Base-by-base conservation (phyloP, 352 stramenopile species). In the Pythium angustatum region DNA sequence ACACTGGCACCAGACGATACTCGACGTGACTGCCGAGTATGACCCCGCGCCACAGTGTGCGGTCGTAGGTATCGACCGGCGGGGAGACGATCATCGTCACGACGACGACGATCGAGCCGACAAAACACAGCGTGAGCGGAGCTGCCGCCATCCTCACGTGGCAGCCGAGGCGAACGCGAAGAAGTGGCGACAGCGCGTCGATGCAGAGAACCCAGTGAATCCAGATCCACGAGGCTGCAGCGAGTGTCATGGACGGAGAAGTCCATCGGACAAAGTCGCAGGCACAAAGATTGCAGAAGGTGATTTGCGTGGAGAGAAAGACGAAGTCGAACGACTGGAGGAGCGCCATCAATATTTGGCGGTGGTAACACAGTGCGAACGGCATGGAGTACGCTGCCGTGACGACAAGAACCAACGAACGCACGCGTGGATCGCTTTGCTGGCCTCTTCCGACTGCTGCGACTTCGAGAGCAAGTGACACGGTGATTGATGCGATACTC, bases 191-290 rank as follows among this genome's bases (percentile, higher is more conserved):
- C 3, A 62, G 33, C 14, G 51, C 51, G 28, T 68, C 60, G 24
- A 62, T 19, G 21, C 43, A 62, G 22, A 62, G 21, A 12, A 53
- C 60, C 60, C 60, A 68, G 19, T 68, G 51, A n/a, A 68, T 34
- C 51, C 60, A 68, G 2, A 68, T 34, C 50, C 52, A 68, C 28
- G 52, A 55, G 8, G 7, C n/a, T 3, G 44, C 12, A 3, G n/a
- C 44, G 22, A 51, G 24, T n/a, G 24, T 33, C 8, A 51, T 21
- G 2, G 22, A 51, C n/a, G 15, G 44, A 3, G 11, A 24, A 12
- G 44, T 33, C 24, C 44, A 51, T 33, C 22, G 24, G 44, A 51
- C 30, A 24, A 51, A 51, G 17, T 51, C 44, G 19, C 44, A 51
- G 22, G n/a, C 44, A 21, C 44, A 51, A n/a, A 27, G 1, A 27